phyloP scores from a whole-genome alignment of 129 eudicot species.

The Helichrysum umbraculigerum region DNA sequence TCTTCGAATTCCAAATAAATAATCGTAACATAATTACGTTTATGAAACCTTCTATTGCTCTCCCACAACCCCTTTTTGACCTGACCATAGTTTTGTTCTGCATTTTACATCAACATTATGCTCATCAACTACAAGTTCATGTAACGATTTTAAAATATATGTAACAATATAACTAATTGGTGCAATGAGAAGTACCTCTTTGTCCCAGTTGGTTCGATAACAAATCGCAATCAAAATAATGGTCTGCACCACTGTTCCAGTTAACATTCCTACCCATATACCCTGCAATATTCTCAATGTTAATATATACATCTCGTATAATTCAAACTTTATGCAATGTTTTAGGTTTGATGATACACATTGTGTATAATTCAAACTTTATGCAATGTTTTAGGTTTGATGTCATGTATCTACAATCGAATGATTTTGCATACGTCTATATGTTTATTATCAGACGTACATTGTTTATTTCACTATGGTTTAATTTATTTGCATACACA shows the following conservation, averaged over 20 bases:
- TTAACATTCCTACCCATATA: constrained; percentile 54
- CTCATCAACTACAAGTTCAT: background rate
- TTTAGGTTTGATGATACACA: background rate
- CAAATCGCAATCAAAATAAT: constrained; percentile 35
- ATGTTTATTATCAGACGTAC: no score
- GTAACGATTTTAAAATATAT: background rate
- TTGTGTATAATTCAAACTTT: no score
- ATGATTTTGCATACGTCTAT: no score
- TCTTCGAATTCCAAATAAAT: background rate
- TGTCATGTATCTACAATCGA: no score
- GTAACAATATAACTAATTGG: background rate
- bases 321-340: background rate
- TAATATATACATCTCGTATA: background rate
- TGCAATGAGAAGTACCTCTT: constrained; percentile 38
- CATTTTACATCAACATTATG: constrained; percentile 14
- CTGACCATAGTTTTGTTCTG: constrained; percentile 43
- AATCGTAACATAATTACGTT: background rate
- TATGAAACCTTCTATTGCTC: constrained; percentile 8
- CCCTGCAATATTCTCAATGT: constrained; percentile 33
- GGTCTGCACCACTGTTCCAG: constrained; percentile 50
- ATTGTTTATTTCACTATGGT: no score
- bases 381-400: background rate
- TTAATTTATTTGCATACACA: no score
- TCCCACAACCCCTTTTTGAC: constrained; percentile 22
- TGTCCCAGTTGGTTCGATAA: constrained; percentile 51